phyloP scores from a whole-genome alignment of 2,329 filamentous ascomycete genomes.

The Epichloe hybrida region DNA sequence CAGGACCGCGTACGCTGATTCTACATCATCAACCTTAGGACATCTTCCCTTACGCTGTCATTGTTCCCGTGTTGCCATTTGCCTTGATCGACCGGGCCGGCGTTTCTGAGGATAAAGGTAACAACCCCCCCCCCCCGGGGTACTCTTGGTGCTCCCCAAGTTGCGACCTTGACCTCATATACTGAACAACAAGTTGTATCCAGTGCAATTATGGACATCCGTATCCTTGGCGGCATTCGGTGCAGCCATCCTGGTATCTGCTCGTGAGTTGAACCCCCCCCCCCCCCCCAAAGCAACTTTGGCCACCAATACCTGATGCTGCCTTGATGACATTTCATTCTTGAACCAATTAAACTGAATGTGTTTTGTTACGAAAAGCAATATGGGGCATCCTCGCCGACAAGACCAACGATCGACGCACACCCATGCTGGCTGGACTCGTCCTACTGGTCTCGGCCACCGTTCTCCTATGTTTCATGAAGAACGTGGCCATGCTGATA shows the following conservation, averaged over 20 bases:
- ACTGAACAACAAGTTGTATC: neutral
- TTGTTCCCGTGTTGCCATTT: conserved; percentile 21
- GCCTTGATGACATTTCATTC: neutral
- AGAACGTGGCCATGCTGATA: conserved; percentile 19
- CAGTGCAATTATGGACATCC: conserved; percentile 23
- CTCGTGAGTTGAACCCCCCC: conserved; percentile 14
- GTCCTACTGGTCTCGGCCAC: conserved; percentile 17
- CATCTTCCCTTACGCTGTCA: conserved; percentile 22
- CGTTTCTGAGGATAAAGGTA: conserved; percentile 11
- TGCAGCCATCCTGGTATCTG: conserved; percentile 16
- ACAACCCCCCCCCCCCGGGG: no score
- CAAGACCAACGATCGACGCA: conserved; percentile 17
- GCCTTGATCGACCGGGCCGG: conserved; percentile 15
- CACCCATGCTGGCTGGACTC: conserved; percentile 21
- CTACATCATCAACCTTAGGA: conserved; percentile 11
- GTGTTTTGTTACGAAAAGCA: conserved; percentile 10
- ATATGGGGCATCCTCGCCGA: conserved; percentile 24
- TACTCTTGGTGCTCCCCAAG: neutral
- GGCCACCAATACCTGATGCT: neutral
- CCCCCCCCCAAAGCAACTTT: no score
- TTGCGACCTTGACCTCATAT: neutral
- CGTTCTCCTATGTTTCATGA: conserved; percentile 18
- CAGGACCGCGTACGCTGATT: neutral
- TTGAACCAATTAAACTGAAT: conserved; percentile 3
- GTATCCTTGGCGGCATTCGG: conserved; percentile 22